Evolutionary conservation across 2,329 filamentous ascomycete species (phyloP), one percentile per base, ranked within the genome.

Genomic region (Fusarium chaquense): DNA sequence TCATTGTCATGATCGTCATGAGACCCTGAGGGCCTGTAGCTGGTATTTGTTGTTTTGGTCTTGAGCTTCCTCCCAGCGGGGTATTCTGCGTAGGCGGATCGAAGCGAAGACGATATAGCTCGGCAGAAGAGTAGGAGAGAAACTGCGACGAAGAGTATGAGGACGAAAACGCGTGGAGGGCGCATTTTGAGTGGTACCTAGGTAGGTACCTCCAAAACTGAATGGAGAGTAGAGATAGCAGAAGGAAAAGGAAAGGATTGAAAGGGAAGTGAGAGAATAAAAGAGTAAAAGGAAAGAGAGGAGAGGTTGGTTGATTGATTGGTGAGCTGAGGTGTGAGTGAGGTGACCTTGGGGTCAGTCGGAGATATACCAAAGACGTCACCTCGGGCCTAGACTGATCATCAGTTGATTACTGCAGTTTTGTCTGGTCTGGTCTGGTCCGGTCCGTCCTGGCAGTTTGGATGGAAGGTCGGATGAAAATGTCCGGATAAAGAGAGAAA

Each of bases 101-200:
- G 75, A 32, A 72, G 68, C 52, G 76, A 64, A n/a, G 84, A 81
- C 44, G 80, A 80, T 71, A 88, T 75, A 62, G 85, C 82, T 69
- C 86, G 86, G 75, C 83, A 85, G 67, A 87, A 78, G 73, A 88
- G 81, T 77, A 88, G 87, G 72, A 88, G 78, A 55, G 83, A 84
- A 47, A 84, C 83, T 74, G 82, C 79, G 74, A 83, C 81, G 77
- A 87, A 87, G 75, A 88, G 79, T 65, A 83, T 79, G 75, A 88
- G 81, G 59, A 87, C 85, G 73, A 82, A 81, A 70, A 87, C 81
- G 72, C 86, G 83, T 60, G 86, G 84, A 44, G 86, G 81, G 70
- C 86, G 84, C 85, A 87, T 87, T 69, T 74, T 84, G 77, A 72
- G 65, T 33, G 61, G 51, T 28, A 33, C 30, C 30, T 32, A 28